phyloP scores from a whole-genome alignment of 768 basidiomycete species.

The Boletus vinaceobasis region DNA sequence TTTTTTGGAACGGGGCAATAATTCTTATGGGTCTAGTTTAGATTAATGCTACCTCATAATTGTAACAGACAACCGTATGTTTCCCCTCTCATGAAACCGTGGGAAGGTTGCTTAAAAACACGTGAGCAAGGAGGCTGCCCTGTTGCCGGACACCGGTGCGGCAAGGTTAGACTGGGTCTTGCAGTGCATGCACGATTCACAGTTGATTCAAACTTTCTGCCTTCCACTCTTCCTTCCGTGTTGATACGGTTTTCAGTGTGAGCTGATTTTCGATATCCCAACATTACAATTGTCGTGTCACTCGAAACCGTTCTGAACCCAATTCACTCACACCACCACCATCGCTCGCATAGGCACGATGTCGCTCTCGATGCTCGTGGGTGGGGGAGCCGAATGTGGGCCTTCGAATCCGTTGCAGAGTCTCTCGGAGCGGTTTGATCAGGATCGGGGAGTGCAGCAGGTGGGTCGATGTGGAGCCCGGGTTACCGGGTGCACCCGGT shows the following conservation, averaged over 20 bases:
- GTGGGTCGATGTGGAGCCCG: slow-evolving; percentile 36
- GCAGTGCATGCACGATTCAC: not conserved
- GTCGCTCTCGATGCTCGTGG: slow-evolving; percentile 78
- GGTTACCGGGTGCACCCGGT: not conserved
- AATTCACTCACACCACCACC: not conserved
- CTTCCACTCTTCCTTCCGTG: not conserved
- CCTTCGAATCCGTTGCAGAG: slow-evolving; percentile 80
- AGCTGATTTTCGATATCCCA: not conserved
- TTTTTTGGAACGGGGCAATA: slow-evolving; percentile 20
- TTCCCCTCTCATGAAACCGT: not conserved
- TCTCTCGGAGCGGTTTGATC: slow-evolving; percentile 75
- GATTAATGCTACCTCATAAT: slow-evolving; percentile 28
- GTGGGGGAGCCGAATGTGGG: slow-evolving; percentile 69
- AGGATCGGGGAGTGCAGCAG: slow-evolving; percentile 77
- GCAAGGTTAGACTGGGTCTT: not conserved
- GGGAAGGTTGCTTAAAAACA: slow-evolving; percentile 4
- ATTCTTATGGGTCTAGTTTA: slow-evolving; percentile 24
- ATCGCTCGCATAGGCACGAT: slow-evolving; percentile 34
- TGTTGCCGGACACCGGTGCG: slow-evolving; percentile 1
- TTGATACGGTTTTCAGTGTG: not conserved
- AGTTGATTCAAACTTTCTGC: not conserved
- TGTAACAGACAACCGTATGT: slow-evolving; percentile 15
- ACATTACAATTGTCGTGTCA: not conserved
- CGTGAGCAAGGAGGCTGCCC: slow-evolving; percentile 10
- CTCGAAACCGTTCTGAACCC: not conserved